phyloP scores from a whole-genome alignment of 1,139 yeast genomes.

The Magnusiomyces ingens region DNA sequence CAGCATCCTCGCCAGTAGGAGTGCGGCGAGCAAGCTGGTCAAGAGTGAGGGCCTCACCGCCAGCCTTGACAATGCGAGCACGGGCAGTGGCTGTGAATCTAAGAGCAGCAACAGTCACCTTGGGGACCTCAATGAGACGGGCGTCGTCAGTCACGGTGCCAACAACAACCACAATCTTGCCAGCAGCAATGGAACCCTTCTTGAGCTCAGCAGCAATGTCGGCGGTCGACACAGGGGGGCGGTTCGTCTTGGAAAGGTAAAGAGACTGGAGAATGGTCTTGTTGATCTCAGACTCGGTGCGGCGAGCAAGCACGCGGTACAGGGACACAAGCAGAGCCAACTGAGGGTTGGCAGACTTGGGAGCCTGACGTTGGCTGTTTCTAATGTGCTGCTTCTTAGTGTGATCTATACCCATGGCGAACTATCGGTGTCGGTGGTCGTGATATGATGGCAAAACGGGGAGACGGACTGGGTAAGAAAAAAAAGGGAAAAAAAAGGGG shows the following conservation, averaged over 20 bases:
- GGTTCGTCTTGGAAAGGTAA: constrained; percentile 97
- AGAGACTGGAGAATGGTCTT: constrained; percentile 89
- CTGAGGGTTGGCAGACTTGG: constrained; percentile 99
- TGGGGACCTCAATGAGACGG: constrained; percentile 92
- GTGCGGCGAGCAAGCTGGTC: constrained; percentile 99
- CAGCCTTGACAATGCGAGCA: constrained; percentile 95
- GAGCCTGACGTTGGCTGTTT: constrained; percentile 96
- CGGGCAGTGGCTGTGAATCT: constrained; percentile 99
- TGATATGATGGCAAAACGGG: neutral
- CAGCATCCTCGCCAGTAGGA: constrained; percentile 99
- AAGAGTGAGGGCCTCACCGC: constrained; percentile 99
- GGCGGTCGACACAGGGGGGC: constrained; percentile 97
- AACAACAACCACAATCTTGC: constrained; percentile 94
- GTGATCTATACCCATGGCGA: constrained; percentile 94
- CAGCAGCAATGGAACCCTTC: constrained; percentile 63
- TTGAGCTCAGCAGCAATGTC: constrained; percentile 80
- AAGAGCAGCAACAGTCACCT: constrained; percentile 96
- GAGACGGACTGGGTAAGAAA: neutral
- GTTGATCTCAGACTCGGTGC: constrained; percentile 97
- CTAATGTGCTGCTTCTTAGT: constrained; percentile 92
- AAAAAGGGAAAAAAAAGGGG: neutral
- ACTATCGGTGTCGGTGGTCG: constrained; percentile 1
- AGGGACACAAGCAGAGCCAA: constrained; percentile 94
- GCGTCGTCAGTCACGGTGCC: constrained; percentile 98
- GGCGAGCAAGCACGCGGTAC: constrained; percentile 99